Conservation (phyloP, 2,329 filamentous ascomycete species). For the Aspergillus sp. region DNA sequence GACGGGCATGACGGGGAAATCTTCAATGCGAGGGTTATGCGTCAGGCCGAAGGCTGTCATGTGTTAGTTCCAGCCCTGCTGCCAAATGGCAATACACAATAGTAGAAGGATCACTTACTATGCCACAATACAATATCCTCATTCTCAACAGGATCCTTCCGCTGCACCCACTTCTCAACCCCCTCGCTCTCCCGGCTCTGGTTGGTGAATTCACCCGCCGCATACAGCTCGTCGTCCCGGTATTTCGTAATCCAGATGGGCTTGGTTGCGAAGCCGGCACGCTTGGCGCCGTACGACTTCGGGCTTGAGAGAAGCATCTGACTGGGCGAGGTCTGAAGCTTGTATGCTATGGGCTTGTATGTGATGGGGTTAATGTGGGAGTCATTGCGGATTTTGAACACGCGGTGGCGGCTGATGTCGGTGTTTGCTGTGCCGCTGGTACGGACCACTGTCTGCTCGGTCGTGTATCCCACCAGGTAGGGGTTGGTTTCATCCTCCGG, state of each 20-base stretch:
- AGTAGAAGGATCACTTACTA: conserved; percentile 27
- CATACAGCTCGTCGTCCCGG: conserved; percentile 54
- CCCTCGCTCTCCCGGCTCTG: conserved; percentile 57
- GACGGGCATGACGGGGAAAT: conserved; percentile 68
- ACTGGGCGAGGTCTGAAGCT: conserved; percentile 50
- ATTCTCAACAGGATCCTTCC: conserved; percentile 53
- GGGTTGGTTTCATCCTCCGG: conserved; percentile 60
- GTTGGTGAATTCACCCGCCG: conserved; percentile 54
- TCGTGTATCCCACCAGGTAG: conserved; percentile 61
- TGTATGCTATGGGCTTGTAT: conserved; percentile 53
- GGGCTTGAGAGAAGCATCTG: conserved; percentile 54
- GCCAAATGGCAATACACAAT: neutral
- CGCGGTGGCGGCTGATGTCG: conserved; percentile 50
- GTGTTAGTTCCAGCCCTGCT: neutral
- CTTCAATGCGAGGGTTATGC: conserved; percentile 64
- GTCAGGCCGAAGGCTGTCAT: conserved; percentile 55
- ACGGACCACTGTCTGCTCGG: conserved; percentile 54
- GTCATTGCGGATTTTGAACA: conserved; percentile 57
- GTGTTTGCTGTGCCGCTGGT: conserved; percentile 55
- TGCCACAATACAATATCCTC: conserved; percentile 45
- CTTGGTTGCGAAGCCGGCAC: conserved; percentile 55
- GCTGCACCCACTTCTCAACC: conserved; percentile 53
- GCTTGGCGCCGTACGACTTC: conserved; percentile 47
- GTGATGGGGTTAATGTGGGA: conserved; percentile 47
- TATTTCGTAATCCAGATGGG: conserved; percentile 59